These are phyloP conservation scores for Pseudocercospora crystallina DNA, from an alignment of 2,329 filamentous ascomycete species.

Conservation along the genomic window DNA sequence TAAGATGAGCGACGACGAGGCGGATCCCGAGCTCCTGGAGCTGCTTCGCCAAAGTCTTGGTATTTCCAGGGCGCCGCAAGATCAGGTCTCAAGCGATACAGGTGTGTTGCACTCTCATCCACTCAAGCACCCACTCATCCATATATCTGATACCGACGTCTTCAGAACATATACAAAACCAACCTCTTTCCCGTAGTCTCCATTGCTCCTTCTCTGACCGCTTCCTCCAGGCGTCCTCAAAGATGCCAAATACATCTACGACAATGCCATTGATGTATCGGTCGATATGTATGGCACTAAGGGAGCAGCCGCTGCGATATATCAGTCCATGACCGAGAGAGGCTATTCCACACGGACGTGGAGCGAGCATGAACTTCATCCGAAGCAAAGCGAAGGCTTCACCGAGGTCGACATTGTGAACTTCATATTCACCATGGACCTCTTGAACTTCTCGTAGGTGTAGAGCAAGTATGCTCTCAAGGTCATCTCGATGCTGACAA, in stretches of 20 bases:
- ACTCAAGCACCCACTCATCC: no score
- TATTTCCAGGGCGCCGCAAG: conserved; percentile 23
- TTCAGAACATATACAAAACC: no score
- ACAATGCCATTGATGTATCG: conserved; percentile 90
- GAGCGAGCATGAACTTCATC: conserved; percentile 87
- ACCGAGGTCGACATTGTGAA: conserved; percentile 54
- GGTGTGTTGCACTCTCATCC: conserved; percentile 24
- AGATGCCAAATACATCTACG: conserved; percentile 80
- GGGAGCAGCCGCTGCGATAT: conserved; percentile 75
- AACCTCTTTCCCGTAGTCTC: no score
- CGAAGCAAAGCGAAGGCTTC: conserved; percentile 52
- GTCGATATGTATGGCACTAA: conserved; percentile 82
- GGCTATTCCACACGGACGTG: conserved; percentile 81
- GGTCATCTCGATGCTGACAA: conserved; percentile 4
- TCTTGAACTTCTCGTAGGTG: conserved; percentile 75
- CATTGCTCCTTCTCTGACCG: no score
- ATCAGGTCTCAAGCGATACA: conserved; percentile 32
- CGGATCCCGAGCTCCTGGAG: conserved; percentile 81
- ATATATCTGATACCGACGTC: no score
- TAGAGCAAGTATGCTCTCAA: not conserved
- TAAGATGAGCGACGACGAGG: conserved; percentile 88
- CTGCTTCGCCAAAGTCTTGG: conserved; percentile 79
- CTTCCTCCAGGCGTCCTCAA: conserved; percentile 74
- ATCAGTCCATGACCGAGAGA: conserved; percentile 78
- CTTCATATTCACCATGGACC: conserved; percentile 96